Evolutionary conservation across 768 basidiomycete genomes (phyloP), one percentile per base, ranked within the genome.

Genomic region (Cystobasidiopsis lactophilus): DNA sequence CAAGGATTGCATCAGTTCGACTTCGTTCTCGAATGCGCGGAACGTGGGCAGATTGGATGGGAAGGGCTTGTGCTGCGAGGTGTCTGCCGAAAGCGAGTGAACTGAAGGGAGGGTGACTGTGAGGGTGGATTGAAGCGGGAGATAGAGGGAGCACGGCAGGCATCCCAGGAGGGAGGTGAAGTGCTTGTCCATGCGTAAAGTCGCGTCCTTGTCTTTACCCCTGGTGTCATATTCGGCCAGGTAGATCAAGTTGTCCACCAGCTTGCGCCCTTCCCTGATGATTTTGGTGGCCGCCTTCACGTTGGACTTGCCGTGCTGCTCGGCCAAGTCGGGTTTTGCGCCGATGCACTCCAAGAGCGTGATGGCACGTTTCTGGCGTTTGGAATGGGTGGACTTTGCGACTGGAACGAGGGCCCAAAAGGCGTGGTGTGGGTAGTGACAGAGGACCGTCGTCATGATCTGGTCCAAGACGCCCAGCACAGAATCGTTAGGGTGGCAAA

Each of bases 361-460:
- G 40, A 64, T 69, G 44, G 82, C 88, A 55, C 82, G 73, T 35
- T 66, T 58, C 52, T 72, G 70, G 38, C 89, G 73, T 37, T 71
- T 72, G 0, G 60, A 3, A 55, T 82, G 80, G 30, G 76, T 83
- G 0, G 89, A 93, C 66, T 88, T 83, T 40, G 82, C 75, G 10
- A 85, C 84, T 1, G 85, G 80, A 0, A 78, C 77, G 62, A 91
- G 89, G 7, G 86, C 74, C 93, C 93, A 98, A 26, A 95, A 69
- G 0, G 81, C 79, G 67, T 96, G 93, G 40, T 79, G 78, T 11
- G 93, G 89, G 64, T 85, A 89, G 55, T 77, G 75, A 51, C 71
- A 68, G n/a, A 96, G 72, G 27, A 96, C 82, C 18, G 64, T 69
- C 16, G 70, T 66, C 51, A 96, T 85, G 31, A 96, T 73, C 44